Base-by-base conservation (phyloP, 2,329 filamentous ascomycete species). In the Fusarium verticillioides region DNA sequence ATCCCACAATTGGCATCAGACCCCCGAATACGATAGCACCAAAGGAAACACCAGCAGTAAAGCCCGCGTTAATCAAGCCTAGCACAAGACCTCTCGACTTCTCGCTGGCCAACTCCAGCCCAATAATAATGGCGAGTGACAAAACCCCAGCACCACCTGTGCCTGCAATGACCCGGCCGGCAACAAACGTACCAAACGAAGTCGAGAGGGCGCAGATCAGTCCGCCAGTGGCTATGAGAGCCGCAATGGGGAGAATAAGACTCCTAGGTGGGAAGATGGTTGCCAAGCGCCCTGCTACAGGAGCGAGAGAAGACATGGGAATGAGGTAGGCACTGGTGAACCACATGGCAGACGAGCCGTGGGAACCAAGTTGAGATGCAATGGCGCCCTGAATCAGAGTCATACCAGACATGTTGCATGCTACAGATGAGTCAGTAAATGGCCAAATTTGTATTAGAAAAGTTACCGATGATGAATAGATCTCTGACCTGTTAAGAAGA, bases 331-430 rank as follows among this genome's bases (percentile, higher is more conserved):
- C 87, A 37, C 92, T 94, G 12, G 92, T 94, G 79, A 96, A 94
- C 94, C 94, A 97, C 81, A 90, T 93, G 40, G 90, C 91, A 36
- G 90, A 90, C 62, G 90, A 85, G 63, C 91, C 90, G 77, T 94
- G 95, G 3, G 93, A 89, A 81, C 93, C 86, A 4, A 97, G 85
- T 73, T 96, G 93, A 12, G 87, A 88, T 5, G 94, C 93, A 73
- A 97, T 94, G 56, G 86, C 86, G 12, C 91, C 93, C 82, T 96
- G 94, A 4, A 92, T 93, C 63, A 94, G 95, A 10, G 93, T 93
- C 79, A 97, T 91, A 75, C 94, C 91, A 18, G 91, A 94, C 82
- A 95, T 94, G 78, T 96, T 96, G 70, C 88, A 84, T 10, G 87
- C 87, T 87, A 28, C 12, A 32, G n/a, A 52, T 19, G 21, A 28